Conservation (phyloP, 2,329 filamentous ascomycete genomes). For the Neonectria neomacrospora region DNA sequence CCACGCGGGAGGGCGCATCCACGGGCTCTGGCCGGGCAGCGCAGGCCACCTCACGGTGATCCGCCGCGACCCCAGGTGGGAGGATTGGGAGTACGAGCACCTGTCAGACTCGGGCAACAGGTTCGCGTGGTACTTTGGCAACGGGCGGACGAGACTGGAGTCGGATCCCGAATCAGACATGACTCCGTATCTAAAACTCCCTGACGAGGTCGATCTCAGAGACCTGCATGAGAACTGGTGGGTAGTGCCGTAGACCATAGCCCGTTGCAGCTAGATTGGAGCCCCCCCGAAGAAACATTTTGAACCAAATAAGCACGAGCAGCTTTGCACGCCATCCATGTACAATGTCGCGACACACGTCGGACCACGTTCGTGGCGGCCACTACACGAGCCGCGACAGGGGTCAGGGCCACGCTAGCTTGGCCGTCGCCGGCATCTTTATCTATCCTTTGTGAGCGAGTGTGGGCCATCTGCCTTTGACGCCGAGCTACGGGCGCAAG, state of each 20-base stretch:
- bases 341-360: slow-evolving; percentile 24
- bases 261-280: slow-evolving; percentile 8
- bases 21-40: slow-evolving; percentile 77
- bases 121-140: slow-evolving; percentile 73
- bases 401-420: slow-evolving; percentile 14
- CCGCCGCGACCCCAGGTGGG: slow-evolving; percentile 64
- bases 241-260: slow-evolving; percentile 51
- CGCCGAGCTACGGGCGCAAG: slow-evolving; percentile 6
- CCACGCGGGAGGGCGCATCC: slow-evolving; percentile 69
- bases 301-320: slow-evolving; percentile 1
- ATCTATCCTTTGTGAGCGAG: slow-evolving; percentile 1
- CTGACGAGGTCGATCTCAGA: slow-evolving; percentile 67
- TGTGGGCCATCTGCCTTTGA: slow-evolving; percentile 10
- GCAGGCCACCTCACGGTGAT: slow-evolving; percentile 70
- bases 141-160: slow-evolving; percentile 73
- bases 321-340: slow-evolving; percentile 35
- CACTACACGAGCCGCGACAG: slow-evolving; percentile 15
- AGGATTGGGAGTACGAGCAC: slow-evolving; percentile 65
- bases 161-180: slow-evolving; percentile 65
- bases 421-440: background rate
- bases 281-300: slow-evolving; percentile 28
- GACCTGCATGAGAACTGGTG: slow-evolving; percentile 77
- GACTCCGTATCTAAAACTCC: slow-evolving; percentile 70
- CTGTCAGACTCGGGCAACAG: slow-evolving; percentile 57
- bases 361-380: background rate